These are phyloP conservation scores for Sistotremastrum suecicum DNA, from an alignment of 768 basidiomycete genomes.

Conservation along the genomic window DNA sequence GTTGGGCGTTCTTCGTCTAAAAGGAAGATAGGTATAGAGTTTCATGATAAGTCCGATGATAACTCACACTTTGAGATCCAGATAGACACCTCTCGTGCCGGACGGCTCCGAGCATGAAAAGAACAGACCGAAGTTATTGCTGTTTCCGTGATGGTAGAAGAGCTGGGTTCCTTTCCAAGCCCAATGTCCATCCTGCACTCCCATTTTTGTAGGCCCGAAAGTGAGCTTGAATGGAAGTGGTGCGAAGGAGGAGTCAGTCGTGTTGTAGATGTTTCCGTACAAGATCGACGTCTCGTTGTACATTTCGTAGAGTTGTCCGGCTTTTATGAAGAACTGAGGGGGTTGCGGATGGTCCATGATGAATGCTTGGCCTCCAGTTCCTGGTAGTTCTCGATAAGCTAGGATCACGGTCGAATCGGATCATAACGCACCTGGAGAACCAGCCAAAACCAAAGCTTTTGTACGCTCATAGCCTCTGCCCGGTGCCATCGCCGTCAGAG, in stretches of 20 bases:
- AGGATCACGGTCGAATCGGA: no score
- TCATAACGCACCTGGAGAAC: no score
- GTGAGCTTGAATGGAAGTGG: constrained; percentile 31
- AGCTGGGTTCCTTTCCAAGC: constrained; percentile 43
- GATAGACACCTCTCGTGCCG: constrained; percentile 30
- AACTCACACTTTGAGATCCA: constrained; percentile 33
- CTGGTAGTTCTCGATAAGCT: no score
- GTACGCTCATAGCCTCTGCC: no score
- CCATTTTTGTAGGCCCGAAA: constrained; percentile 22
- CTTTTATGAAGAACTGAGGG: constrained; percentile 40
- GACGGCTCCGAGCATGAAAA: constrained; percentile 23
- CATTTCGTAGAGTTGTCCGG: constrained; percentile 36
- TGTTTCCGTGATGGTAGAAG: constrained; percentile 27
- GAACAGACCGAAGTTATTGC: constrained; percentile 30
- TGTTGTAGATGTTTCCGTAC: constrained; percentile 40
- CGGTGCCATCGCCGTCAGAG: no score
- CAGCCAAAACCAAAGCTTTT: no score
- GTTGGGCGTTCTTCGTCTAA: no score
- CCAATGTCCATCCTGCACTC: constrained; percentile 34
- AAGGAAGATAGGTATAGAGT: no score
- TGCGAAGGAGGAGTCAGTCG: constrained; percentile 25
- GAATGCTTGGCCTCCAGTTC: constrained; percentile 7
- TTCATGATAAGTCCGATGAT: neutral
- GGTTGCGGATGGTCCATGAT: constrained; percentile 17
- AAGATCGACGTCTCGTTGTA: constrained; percentile 42